Evolutionary conservation across 1,139 yeast genomes (phyloP).

Genomic region (Suhomyces atakaporum): DNA sequence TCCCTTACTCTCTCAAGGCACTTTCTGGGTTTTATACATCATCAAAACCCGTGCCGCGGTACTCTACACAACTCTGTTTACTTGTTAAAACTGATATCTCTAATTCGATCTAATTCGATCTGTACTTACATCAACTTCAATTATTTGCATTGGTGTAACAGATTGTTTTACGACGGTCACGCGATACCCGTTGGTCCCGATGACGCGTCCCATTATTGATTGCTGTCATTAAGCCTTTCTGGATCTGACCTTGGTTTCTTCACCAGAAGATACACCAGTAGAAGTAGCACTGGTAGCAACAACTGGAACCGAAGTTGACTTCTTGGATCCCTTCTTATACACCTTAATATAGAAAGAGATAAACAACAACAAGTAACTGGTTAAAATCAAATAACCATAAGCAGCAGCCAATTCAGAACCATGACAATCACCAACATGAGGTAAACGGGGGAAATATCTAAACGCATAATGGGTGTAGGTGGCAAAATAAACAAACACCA

Average conservation of each 20-base stretch:
- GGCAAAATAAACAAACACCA: slow-evolving; percentile 88
- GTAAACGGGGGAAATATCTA: slow-evolving; percentile 61
- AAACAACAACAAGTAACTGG: slow-evolving; percentile 86
- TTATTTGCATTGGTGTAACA: too few species aligned
- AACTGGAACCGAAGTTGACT: slow-evolving; percentile 20
- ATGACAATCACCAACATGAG: slow-evolving; percentile 84
- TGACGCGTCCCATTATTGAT: background rate
- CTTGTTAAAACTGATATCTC: too few species aligned
- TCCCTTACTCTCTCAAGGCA: too few species aligned
- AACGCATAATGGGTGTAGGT: slow-evolving; percentile 78
- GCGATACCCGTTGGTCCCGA: too few species aligned
- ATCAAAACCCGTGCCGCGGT: too few species aligned
- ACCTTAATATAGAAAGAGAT: slow-evolving; percentile 91
- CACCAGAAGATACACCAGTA: slow-evolving; percentile 16
- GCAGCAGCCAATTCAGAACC: slow-evolving; percentile 94
- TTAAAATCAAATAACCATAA: slow-evolving; percentile 84
- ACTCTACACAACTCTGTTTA: too few species aligned
- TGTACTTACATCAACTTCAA: too few species aligned
- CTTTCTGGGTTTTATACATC: too few species aligned
- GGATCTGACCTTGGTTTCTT: slow-evolving; percentile 40
- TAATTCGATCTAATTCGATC: too few species aligned
- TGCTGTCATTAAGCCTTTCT: slow-evolving; percentile 40
- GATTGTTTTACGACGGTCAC: too few species aligned
- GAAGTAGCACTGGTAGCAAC: slow-evolving; percentile 15
- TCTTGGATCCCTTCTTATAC: slow-evolving; percentile 56